These are phyloP conservation scores for Agrostemma githago DNA, from an alignment of 148 eudicot species.

Conservation along the genomic window DNA sequence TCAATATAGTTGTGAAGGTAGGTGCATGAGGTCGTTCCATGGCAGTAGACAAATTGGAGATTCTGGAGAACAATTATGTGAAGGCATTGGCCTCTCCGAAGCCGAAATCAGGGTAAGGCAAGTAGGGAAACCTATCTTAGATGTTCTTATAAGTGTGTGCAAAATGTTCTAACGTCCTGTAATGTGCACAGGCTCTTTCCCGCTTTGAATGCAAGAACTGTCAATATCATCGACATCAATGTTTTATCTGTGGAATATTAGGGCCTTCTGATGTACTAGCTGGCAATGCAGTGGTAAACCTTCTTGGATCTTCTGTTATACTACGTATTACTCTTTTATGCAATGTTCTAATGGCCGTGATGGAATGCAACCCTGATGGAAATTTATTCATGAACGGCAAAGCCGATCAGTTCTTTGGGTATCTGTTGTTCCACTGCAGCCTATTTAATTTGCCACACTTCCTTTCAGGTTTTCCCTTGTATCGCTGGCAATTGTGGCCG, in stretches of 20 bases:
- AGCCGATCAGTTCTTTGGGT: neutral
- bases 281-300: conserved; percentile 54
- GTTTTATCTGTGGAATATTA: conserved; percentile 64
- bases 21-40: conserved; percentile 80
- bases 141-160: conserved; percentile 11
- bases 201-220: conserved; percentile 68
- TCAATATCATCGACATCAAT: conserved; percentile 65
- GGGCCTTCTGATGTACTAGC: conserved; percentile 55
- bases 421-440: conserved; percentile 6
- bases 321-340: neutral
- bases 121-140: conserved; percentile 14
- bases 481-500: conserved; percentile 74
- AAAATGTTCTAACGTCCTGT: conserved; percentile 5
- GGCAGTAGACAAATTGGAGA: conserved; percentile 43
- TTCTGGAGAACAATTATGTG: conserved; percentile 53
- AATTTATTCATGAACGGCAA: neutral
- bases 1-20: conserved; percentile 62
- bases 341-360: no score
- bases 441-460: conserved; percentile 9
- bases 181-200: conserved; percentile 48
- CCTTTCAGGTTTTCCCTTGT: conserved; percentile 78
- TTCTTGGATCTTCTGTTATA: neutral
- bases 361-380: neutral
- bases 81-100: conserved; percentile 50
- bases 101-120: conserved; percentile 50